Evolutionary conservation across 139 green algal genomes (phyloP).

Genomic region (Ulvella scutata): DNA sequence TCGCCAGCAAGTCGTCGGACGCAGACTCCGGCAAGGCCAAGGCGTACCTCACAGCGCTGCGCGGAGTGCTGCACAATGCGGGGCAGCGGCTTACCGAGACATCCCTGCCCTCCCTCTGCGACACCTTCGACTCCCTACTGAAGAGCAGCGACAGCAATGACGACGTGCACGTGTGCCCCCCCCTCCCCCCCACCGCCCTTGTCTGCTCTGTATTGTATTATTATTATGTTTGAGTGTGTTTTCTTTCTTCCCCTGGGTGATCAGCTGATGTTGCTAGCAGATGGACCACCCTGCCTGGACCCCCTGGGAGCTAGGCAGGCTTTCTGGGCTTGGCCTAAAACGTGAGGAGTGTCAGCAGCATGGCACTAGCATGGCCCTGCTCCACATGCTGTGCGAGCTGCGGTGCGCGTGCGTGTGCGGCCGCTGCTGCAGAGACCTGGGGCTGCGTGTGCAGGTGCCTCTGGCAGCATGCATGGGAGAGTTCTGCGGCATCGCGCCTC

Average conservation of each 20-base stretch:
- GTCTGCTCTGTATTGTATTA: conserved; percentile 3
- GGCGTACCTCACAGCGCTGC: conserved; percentile 54
- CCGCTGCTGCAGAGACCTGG: not conserved
- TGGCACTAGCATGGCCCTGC: too few relatives aligned
- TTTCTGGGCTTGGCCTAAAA: too few relatives aligned
- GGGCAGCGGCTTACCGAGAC: conserved; percentile 33
- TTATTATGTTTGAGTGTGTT: not conserved
- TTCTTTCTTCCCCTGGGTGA: not conserved
- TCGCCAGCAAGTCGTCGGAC: conserved; percentile 17
- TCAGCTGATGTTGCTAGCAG: too few relatives aligned
- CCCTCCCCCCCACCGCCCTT: not conserved
- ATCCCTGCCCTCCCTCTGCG: conserved; percentile 32
- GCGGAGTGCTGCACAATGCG: conserved; percentile 31
- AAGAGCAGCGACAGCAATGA: not conserved
- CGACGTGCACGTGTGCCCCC: not conserved
- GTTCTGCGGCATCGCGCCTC: not conserved
- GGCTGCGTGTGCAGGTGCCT: not conserved
- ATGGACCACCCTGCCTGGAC: too few relatives aligned
- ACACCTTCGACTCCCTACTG: conserved; percentile 6
- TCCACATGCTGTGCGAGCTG: not conserved
- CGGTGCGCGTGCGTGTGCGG: not conserved
- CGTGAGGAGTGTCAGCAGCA: too few relatives aligned
- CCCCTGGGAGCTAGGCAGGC: too few relatives aligned
- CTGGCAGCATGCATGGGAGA: conserved; percentile 2
- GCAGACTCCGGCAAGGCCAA: conserved; percentile 12